Evolutionary conservation across 306 rosid genomes (phyloP), one percentile per base, ranked within the genome.

Genomic region (Crataegus laevigata): DNA sequence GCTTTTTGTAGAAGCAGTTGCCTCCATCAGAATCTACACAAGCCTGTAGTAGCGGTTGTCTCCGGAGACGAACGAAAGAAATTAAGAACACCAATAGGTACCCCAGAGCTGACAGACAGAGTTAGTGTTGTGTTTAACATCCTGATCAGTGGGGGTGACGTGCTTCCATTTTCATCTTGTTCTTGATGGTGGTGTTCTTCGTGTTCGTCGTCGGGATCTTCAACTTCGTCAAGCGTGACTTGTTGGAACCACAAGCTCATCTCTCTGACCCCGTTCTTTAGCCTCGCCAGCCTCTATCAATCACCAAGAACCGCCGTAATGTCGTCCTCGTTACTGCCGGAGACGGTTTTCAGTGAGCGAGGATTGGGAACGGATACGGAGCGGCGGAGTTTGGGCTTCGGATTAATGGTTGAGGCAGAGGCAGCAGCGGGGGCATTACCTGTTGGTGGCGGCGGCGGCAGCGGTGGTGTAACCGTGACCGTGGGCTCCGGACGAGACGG

Each of bases 41-140:
- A 60, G 77, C 77, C 19, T 73, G 69, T 73, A 73, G 59, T 73
- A 73, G 14, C 69, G 61, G 22, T 43, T 73, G 43, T 40, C 77
- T 43, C 69, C 77, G 8, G 77, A 34, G 38, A 34, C 38, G 54
- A 47, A 47, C 54, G 21, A 15, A 47, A 47, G 54, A 47, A 0
- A 47, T 47, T 47, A 15, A 47, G 21, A 47, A 15, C 21, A 47
- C 54, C 8, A 10, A 22, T 55, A n/a, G 26, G 11, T 3, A 55
- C 61, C 61, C 22, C 61, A 55, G 61, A 22, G 61, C 26, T 55
- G 21, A 15, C 21, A n/a, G 61, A n/a, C 19, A n/a, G 28, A n/a
- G 60, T 55, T 55, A 3, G 13, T 55, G 61, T n/a, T 21, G 6
- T 55, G 26, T n/a, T 55, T 9, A 54, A 11, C 26, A 10, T 55